phyloP scores from a whole-genome alignment of 106 monocot species.

The Phalaenopsis aphrodite region DNA sequence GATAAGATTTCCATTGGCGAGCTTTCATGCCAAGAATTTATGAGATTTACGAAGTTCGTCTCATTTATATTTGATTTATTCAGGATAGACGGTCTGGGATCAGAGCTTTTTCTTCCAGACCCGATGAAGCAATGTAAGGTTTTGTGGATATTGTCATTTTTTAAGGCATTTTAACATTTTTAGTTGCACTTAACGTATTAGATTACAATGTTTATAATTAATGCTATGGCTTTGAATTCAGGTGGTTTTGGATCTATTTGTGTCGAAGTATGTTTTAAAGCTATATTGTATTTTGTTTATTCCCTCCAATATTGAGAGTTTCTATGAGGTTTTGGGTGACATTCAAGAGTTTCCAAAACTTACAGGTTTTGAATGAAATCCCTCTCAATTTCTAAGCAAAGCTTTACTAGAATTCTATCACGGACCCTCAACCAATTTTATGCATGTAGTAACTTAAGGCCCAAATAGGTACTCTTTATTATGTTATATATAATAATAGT shows the following conservation, averaged over 20 bases:
- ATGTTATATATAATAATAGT: too few species aligned
- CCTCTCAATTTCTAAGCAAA: background rate
- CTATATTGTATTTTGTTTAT: background rate
- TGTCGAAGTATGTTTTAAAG: background rate
- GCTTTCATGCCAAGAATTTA: background rate
- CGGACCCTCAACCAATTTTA: background rate
- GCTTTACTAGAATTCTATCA: background rate
- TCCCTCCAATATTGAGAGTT: too few species aligned
- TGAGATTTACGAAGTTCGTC: background rate
- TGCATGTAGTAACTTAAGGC: background rate
- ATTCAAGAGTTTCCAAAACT: background rate
- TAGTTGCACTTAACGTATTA: background rate
- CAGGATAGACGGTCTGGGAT: conserved; percentile 17
- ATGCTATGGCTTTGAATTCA: background rate
- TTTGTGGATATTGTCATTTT: conserved; percentile 1
- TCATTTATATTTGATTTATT: background rate
- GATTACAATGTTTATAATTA: background rate
- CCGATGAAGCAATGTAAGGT: conserved; percentile 30
- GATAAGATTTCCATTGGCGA: background rate
- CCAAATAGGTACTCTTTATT: background rate
- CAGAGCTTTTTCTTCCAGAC: conserved; percentile 17
- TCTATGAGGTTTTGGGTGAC: too few species aligned
- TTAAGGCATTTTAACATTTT: background rate
- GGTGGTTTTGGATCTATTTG: background rate
- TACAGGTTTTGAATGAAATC: background rate